Base-by-base conservation (phyloP, 176 grass and related monocot genomes). In the Oryza rufipogon region DNA sequence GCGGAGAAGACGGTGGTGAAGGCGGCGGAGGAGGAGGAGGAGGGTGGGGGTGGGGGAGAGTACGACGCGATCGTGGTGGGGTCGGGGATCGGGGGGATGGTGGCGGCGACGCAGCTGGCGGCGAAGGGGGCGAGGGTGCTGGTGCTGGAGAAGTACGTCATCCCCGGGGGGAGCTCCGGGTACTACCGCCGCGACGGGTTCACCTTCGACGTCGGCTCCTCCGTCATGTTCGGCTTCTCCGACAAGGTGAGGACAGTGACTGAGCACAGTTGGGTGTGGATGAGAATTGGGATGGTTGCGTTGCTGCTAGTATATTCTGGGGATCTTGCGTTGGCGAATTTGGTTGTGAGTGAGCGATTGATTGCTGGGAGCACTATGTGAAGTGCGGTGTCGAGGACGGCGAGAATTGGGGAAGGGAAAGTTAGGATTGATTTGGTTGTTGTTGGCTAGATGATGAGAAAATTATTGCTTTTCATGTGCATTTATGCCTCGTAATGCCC, bases 161-260 rank as follows among this genome's bases (percentile, higher is more conserved):
- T 98, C 75, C 93, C 93, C 0, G 96, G 96, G 22, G 96, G 91
- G 4, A 98, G 96, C 89, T 95, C 96, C 10, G 96, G 95, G 49
- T 87, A 91, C 91, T 98, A 98, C 87, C 39, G 79, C 73, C 84
- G 92, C 78, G 91, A 90, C 51, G 93, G 91, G 7, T 98, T 98
- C 89, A 98, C 90, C 41, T 98, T 98, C 71, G 93, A 98, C 75
- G 87, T 98, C 6, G 96, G 93, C 17, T 98, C 96, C 11, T 95
- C 96, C 36, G 91, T 98, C 68, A 95, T 98, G 91, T 95, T 98
- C 77, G 96, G 96, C 7, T 98, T 98, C 77, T 91, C 92, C 47
- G 96, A 98, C 73, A 95, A 93, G 96, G 96, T 92, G 67, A 46
- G 86, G 9, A 4, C n/a, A 58, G 19, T 58, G 19, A 58, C 17